These are phyloP conservation scores for Flaveria robusta DNA, from an alignment of 129 eudicot species.

Conservation along the genomic window DNA sequence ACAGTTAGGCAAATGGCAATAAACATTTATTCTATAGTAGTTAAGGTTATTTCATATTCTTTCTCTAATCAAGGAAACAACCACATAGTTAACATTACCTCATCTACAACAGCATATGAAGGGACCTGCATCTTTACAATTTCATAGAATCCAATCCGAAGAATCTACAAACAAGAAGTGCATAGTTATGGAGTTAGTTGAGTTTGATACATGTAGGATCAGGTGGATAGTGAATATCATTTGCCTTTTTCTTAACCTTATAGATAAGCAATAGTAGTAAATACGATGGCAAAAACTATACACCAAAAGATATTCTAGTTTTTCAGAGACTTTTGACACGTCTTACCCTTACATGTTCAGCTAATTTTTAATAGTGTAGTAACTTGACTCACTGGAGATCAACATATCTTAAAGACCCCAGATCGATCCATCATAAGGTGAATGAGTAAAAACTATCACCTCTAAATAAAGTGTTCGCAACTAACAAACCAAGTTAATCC, in stretches of 20 bases:
- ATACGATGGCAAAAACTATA: neutral
- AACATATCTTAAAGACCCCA: neutral
- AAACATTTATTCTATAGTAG: neutral
- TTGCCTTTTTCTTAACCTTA: neutral
- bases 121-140: slow-evolving; percentile 84
- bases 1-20: neutral
- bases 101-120: slow-evolving; percentile 85
- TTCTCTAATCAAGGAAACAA: slow-evolving; percentile 7
- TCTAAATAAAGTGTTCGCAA: neutral
- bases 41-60: neutral
- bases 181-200: slow-evolving; percentile 23
- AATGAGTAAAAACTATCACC: neutral
- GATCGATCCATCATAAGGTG: neutral
- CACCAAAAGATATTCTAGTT: neutral
- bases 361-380: neutral
- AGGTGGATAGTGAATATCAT: neutral
- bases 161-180: slow-evolving; percentile 55
- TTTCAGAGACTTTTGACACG: neutral
- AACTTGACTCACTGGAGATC: neutral
- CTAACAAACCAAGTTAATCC: neutral
- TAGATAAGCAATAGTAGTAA: neutral
- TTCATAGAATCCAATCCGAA: slow-evolving; percentile 87
- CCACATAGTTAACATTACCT: slow-evolving; percentile 48
- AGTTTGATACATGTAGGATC: neutral
- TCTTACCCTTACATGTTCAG: neutral